These are phyloP conservation scores for Kurtzmaniella quercitrusa DNA, from an alignment of 1,139 yeast species.

Conservation along the genomic window DNA sequence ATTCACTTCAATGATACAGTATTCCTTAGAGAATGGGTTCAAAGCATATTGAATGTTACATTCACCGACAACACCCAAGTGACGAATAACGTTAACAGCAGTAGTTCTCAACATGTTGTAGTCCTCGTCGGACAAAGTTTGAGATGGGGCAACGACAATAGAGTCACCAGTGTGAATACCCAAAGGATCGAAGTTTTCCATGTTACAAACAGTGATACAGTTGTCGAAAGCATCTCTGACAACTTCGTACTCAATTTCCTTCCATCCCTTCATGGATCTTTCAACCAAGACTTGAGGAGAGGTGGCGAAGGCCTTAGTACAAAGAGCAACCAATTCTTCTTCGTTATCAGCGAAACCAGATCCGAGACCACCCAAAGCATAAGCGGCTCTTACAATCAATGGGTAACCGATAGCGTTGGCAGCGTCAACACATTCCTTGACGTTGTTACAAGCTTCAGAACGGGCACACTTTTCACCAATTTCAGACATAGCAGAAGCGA, in stretches of 20 bases:
- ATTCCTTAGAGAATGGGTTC: slow-evolving; percentile 90
- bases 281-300: slow-evolving; percentile 96
- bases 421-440: slow-evolving; percentile 79
- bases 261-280: slow-evolving; percentile 98
- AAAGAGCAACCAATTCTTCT: slow-evolving; percentile 73
- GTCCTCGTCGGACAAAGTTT: slow-evolving; percentile 94
- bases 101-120: slow-evolving; percentile 98
- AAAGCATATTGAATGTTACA: slow-evolving; percentile 98
- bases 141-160: slow-evolving; percentile 98
- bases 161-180: slow-evolving; percentile 99
- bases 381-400: slow-evolving; percentile 96
- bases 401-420: slow-evolving; percentile 91
- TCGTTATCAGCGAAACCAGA: slow-evolving; percentile 97
- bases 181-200: slow-evolving; percentile 98
- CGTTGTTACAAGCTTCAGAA: slow-evolving; percentile 77
- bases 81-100: slow-evolving; percentile 96
- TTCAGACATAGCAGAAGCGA: slow-evolving; percentile 92
- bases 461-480: slow-evolving; percentile 93
- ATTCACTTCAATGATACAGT: slow-evolving; percentile 96
- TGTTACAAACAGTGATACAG: slow-evolving; percentile 98
- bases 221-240: slow-evolving; percentile 96
- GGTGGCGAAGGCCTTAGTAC: slow-evolving; percentile 90
- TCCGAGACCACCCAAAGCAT: slow-evolving; percentile 95
- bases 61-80: slow-evolving; percentile 98
- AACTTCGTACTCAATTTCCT: slow-evolving; percentile 97